Evolutionary conservation across 2,329 filamentous ascomycete species (phyloP), one percentile per base, ranked within the genome.

Genomic region (Diplodia scrobiculata): DNA sequence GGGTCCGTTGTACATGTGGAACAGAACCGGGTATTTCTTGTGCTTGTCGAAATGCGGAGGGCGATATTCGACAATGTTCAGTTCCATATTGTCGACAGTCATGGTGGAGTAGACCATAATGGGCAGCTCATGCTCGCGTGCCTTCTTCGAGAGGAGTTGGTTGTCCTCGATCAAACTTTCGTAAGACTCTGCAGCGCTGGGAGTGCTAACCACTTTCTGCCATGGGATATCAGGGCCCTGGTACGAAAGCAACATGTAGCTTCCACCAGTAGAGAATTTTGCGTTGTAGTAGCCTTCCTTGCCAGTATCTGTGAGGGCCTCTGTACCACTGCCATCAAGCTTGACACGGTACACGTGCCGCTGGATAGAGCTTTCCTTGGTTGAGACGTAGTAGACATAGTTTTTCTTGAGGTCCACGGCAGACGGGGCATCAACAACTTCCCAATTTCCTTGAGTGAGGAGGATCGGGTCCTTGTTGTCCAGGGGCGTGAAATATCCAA

Each of bases 1-100:
- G 0, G 95, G 95, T 0, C 95, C 95, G 27, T 91, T 94, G 80
- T 99, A 99, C 67, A 97, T 89, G 73, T 91, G 89, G 83, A 99
- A 99, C 4, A 99, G 85, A 0, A 99, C 92, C 0, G 95, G 95
- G 72, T 99, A 98, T 74, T 90, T 88, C 79, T 91, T 93, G 72
- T 87, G 88, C 19, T 87, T 82, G 75, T 92, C 86, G 75, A 98
- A 99, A 77, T 97, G 90, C 1, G 93, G 90, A 5, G 95, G 95
- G 0, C 92, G 90, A 34, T 92, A 89, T 78, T 99, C 95, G 14
- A 98, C 81, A 13, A 90, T 83, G 67, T 90, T 87, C 17, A 91
- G 79, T 19, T 88, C 85, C 71, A 90, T 89, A 36, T 89, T 91
- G 68, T 95, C 89, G 17, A 98, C 86, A n/a, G 89, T 90, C 59